Conservation (phyloP, 2,329 filamentous ascomycete genomes). For the Plectosphaerella plurivora region DNA sequence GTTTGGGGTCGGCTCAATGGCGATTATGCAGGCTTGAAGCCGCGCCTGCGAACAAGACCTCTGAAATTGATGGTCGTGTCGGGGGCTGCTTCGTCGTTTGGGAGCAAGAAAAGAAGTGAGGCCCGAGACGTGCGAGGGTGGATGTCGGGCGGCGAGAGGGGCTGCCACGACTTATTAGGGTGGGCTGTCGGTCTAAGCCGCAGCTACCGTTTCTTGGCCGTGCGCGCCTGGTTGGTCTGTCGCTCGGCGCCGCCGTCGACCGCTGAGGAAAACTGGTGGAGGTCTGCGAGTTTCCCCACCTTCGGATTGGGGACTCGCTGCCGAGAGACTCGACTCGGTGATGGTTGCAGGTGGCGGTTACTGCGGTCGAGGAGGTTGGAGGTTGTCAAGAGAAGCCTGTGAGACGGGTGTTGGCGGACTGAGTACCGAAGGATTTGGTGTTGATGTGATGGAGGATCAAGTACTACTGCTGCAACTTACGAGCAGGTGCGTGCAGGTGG, state of each 20-base stretch:
- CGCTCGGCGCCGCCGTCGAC: background rate
- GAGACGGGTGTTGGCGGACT: too few relatives aligned
- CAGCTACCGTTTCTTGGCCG: slow-evolving; percentile 5
- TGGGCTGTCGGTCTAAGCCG: slow-evolving; percentile 6
- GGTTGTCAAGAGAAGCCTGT: too few relatives aligned
- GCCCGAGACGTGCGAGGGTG: background rate
- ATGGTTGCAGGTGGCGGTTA: too few relatives aligned
- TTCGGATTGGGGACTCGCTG: background rate
- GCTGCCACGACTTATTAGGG: slow-evolving; percentile 13
- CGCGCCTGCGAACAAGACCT: slow-evolving; percentile 1
- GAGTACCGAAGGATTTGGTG: too few relatives aligned
- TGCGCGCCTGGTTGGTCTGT: slow-evolving; percentile 11
- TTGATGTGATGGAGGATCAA: too few relatives aligned
- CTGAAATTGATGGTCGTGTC: background rate
- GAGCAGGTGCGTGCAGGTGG: slow-evolving; percentile 1
- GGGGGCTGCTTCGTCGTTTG: background rate
- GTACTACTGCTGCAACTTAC: too few relatives aligned
- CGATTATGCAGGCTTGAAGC: slow-evolving; percentile 1
- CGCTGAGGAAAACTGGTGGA: background rate
- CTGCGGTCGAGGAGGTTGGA: too few relatives aligned
- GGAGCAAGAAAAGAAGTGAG: background rate
- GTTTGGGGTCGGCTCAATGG: background rate
- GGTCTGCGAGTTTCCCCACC: slow-evolving; percentile 10
- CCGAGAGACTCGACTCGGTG: background rate
- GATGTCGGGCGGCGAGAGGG: slow-evolving; percentile 11